Evolutionary conservation across 2,329 filamentous ascomycete species (phyloP), one percentile per base, ranked within the genome.

Genomic region (Dendryphion nanum): DNA sequence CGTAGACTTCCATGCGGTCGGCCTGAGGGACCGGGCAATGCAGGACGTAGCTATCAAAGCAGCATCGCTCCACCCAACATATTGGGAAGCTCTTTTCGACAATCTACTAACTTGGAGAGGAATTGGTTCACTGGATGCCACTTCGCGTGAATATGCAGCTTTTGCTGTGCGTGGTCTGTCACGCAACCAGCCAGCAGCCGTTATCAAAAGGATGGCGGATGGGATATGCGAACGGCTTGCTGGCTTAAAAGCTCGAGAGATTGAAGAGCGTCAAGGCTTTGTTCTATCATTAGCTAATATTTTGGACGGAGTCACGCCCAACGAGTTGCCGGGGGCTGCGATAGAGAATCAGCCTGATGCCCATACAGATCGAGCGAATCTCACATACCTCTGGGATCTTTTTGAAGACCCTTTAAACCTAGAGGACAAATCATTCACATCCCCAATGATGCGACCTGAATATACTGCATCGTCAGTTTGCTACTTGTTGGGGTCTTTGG

Each of bases 1-100:
- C 2, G 87, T 97, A 1, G 93, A 98, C 59, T 98, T 96, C 57
- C 89, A 95, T 61, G 81, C 88, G 24, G 89, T 98, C 15, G 91
- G 93, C 3, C 76, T 94, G n/a, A 79, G 91, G 17, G 84, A 86
- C 13, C 79, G 87, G 48, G 91, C 90, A 3, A 83, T 95, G 53
- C 76, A 82, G 28, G 80, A 90, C 32, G 88, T 97, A 8, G 82
- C 87, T 0, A 69, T 81, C 10, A 76, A 76, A 24, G 85, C 85
- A 1, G 80, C 86, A 0, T 71, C 68, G n/a, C 68, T 97, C 4
- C 79, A 82, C 19, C 53, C 60, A 6, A 57, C 71, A 1, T 88
- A 86, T 45, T 87, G 87, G 61, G 72, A 76, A 32, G 82, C 85
- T 1, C 67, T 96, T 3, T 67, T 89, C 6, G 76, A 83, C 23